Conservation (phyloP, 1,284 basidiomycete genomes). For the Austroboletus sp. region DNA sequence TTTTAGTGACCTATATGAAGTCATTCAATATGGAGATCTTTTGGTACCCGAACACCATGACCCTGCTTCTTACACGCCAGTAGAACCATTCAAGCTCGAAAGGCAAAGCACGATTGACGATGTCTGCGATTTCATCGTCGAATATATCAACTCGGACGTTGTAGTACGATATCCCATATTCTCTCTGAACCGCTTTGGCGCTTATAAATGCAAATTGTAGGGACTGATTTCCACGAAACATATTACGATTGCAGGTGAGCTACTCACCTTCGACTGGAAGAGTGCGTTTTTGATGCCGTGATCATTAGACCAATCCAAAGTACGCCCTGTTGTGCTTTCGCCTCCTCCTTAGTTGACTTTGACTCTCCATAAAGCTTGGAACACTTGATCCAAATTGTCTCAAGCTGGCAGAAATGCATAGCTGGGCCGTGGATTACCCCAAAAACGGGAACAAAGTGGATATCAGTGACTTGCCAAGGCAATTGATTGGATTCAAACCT, state of each 20-base stretch:
- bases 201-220: constrained; percentile 32
- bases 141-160: constrained; percentile 77
- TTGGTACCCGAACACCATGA: constrained; percentile 44
- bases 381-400: constrained; percentile 60
- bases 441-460: constrained; percentile 66
- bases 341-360: constrained; percentile 1
- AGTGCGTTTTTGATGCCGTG: background rate
- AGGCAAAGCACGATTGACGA: constrained; percentile 62
- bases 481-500: constrained; percentile 59
- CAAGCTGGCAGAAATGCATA: constrained; percentile 59
- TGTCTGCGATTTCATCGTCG: constrained; percentile 74
- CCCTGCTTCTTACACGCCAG: constrained; percentile 51
- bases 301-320: constrained; percentile 58
- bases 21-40: constrained; percentile 47
- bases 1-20: constrained; percentile 48
- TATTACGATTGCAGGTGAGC: constrained; percentile 59
- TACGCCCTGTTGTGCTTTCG: constrained; percentile 21
- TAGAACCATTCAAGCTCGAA: constrained; percentile 39
- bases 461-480: constrained; percentile 42
- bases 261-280: background rate
- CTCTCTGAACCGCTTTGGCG: background rate
- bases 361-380: constrained; percentile 43
- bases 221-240: constrained; percentile 64
- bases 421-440: constrained; percentile 65
- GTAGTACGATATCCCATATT: constrained; percentile 38